Evolutionary conservation across 106 monocot species (phyloP).

Genomic region (Hemerocallis citrina): DNA sequence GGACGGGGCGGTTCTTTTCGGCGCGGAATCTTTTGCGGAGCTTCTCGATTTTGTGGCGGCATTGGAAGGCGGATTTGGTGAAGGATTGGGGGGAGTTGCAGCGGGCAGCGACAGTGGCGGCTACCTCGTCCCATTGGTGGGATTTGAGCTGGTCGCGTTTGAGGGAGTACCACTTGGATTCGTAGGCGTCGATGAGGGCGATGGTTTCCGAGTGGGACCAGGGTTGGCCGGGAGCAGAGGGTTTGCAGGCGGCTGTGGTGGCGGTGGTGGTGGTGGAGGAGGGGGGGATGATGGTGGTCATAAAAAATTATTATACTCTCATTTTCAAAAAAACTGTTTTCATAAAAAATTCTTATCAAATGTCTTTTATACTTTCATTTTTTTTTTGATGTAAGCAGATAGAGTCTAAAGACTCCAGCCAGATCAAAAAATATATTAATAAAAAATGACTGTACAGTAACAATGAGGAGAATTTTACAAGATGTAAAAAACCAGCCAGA

Average conservation of each 20-base stretch:
- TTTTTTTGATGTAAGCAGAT: too few relatives aligned
- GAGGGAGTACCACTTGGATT: constrained; percentile 48
- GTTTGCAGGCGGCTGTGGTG: neutral
- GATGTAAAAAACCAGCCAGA: too few relatives aligned
- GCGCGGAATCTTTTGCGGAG: constrained; percentile 54
- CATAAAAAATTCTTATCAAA: too few relatives aligned
- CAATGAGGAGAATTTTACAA: too few relatives aligned
- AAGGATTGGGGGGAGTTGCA: too few relatives aligned
- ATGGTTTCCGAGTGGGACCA: constrained; percentile 55
- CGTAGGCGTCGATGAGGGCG: constrained; percentile 60
- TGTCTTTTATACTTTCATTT: too few relatives aligned
- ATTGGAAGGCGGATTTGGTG: constrained; percentile 53
- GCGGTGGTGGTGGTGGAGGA: neutral
- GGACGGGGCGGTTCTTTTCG: constrained; percentile 24
- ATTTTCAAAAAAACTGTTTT: too few relatives aligned
- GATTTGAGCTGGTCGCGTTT: constrained; percentile 57
- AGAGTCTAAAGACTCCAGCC: too few relatives aligned
- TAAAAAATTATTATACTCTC: too few relatives aligned
- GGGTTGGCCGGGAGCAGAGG: constrained; percentile 24
- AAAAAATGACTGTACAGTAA: too few relatives aligned
- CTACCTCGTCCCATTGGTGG: constrained; percentile 61
- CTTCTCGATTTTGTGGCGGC: constrained; percentile 80
- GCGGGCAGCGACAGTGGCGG: constrained; percentile 45
- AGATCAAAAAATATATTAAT: too few relatives aligned
- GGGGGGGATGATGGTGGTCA: constrained; percentile 37